These are phyloP conservation scores for Calonectria fujianensis DNA, from an alignment of 2,329 filamentous ascomycete species.

Conservation along the genomic window DNA sequence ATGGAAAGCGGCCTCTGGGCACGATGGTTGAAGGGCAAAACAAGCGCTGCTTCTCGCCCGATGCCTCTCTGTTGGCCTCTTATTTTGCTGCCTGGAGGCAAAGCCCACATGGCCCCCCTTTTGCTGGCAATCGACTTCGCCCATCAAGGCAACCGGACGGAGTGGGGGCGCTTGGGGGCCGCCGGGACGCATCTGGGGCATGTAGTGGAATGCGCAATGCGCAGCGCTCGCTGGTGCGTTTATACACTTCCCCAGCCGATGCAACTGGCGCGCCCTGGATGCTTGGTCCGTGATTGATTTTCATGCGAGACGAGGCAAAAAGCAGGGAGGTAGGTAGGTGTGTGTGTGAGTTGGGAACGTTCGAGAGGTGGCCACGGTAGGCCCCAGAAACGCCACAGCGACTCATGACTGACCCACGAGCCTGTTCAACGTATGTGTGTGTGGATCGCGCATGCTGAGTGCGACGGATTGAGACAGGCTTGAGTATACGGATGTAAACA, in stretches of 20 bases:
- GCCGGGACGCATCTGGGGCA: background rate
- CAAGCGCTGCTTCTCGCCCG: background rate
- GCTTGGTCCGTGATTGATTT: background rate
- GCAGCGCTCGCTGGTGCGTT: conserved; percentile 5
- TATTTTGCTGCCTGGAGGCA: conserved; percentile 4
- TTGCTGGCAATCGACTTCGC: background rate
- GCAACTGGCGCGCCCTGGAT: no score
- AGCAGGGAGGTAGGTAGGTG: background rate
- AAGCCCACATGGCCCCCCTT: background rate
- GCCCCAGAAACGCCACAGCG: conserved; percentile 4
- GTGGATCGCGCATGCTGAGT: conserved; percentile 7
- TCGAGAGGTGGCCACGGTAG: background rate
- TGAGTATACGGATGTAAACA: background rate
- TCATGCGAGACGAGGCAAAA: background rate
- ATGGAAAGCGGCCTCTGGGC: background rate
- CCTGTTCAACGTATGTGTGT: conserved; percentile 7
- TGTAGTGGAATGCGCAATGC: background rate
- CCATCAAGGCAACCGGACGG: conserved; percentile 12
- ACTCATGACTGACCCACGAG: conserved; percentile 13
- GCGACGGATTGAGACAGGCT: conserved; percentile 7
- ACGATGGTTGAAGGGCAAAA: background rate
- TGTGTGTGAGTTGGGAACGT: background rate
- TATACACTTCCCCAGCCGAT: background rate
- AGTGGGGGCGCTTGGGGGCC: conserved; percentile 23
- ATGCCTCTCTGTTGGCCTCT: conserved; percentile 2